Evolutionary conservation across 2,329 filamentous ascomycete genomes (phyloP).

Genomic region (Berkeleyomyces rouxiae): DNA sequence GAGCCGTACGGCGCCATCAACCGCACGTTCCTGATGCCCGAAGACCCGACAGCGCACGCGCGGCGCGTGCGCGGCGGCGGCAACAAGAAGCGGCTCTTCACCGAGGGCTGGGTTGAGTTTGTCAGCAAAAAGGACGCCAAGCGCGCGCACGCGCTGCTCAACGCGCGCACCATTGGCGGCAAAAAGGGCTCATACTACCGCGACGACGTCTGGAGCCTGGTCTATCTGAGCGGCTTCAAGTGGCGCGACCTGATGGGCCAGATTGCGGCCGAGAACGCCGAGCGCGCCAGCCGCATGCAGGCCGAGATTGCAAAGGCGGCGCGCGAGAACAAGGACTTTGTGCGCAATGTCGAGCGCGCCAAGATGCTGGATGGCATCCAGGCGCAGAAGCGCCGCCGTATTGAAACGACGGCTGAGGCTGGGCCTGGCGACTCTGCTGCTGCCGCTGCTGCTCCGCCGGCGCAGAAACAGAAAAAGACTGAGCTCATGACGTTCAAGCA

Average conservation of each 20-base stretch:
- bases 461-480: slow-evolving; percentile 16
- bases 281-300: slow-evolving; percentile 56
- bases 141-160: slow-evolving; percentile 56
- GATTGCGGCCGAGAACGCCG: slow-evolving; percentile 67
- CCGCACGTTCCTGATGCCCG: slow-evolving; percentile 63
- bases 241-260: slow-evolving; percentile 63
- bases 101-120: slow-evolving; percentile 80
- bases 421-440: slow-evolving; percentile 15
- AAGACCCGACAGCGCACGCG: slow-evolving; percentile 49
- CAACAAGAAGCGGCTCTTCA: slow-evolving; percentile 69
- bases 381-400: slow-evolving; percentile 32
- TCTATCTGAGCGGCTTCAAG: slow-evolving; percentile 71
- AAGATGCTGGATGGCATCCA: slow-evolving; percentile 67
- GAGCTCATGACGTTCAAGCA: slow-evolving; percentile 46
- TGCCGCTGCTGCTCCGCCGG: slow-evolving; percentile 15
- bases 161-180: slow-evolving; percentile 62
- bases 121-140: slow-evolving; percentile 60
- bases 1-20: slow-evolving; percentile 60
- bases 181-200: slow-evolving; percentile 73
- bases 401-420: slow-evolving; percentile 20
- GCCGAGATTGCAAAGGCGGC: slow-evolving; percentile 61
- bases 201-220: slow-evolving; percentile 73
- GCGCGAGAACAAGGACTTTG: slow-evolving; percentile 67
- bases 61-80: slow-evolving; percentile 55
- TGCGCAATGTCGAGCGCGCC: slow-evolving; percentile 60